phyloP scores from a whole-genome alignment of 768 basidiomycete species.

The Suillus weaverae region DNA sequence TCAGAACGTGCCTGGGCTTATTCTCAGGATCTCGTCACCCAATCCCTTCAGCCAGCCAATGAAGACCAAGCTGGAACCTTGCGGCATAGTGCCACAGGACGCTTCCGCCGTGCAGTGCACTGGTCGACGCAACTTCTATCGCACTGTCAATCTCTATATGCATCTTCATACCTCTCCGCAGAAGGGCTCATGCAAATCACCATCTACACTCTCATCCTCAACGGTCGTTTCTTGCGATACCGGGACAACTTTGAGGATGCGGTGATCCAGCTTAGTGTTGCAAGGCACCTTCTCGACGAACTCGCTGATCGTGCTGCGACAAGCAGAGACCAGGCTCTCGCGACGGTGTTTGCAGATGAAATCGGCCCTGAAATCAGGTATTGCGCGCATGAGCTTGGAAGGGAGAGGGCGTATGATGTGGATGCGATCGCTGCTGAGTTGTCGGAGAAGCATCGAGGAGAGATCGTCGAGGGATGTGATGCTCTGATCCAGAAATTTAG shows the following conservation, averaged over 20 bases:
- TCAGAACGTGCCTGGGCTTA: slow-evolving; percentile 92
- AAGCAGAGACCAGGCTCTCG: slow-evolving; percentile 85
- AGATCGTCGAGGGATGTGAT: slow-evolving; percentile 66
- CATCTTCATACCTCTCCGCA: slow-evolving; percentile 50
- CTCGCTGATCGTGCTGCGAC: slow-evolving; percentile 63
- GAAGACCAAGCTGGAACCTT: slow-evolving; percentile 53
- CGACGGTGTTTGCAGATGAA: slow-evolving; percentile 80
- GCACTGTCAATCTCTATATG: slow-evolving; percentile 65
- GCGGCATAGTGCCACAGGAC: slow-evolving; percentile 73
- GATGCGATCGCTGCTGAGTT: slow-evolving; percentile 71
- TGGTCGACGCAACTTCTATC: slow-evolving; percentile 80
- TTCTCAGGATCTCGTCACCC: slow-evolving; percentile 71
- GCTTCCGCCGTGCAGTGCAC: slow-evolving; percentile 76
- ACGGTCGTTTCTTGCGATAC: slow-evolving; percentile 81
- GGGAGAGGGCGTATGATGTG: slow-evolving; percentile 77
- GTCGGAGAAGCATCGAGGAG: slow-evolving; percentile 52
- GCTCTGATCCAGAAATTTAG: slow-evolving; percentile 52
- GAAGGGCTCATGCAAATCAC: slow-evolving; percentile 66
- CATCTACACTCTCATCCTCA: slow-evolving; percentile 76
- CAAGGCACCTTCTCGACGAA: slow-evolving; percentile 69
- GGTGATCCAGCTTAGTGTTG: slow-evolving; percentile 74
- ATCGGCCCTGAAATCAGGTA: slow-evolving; percentile 90
- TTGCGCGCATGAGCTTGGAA: slow-evolving; percentile 86
- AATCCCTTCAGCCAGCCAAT: slow-evolving; percentile 53
- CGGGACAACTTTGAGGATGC: slow-evolving; percentile 75